Conservation (phyloP, 1,284 basidiomycete species). For the Ceratorhiza oryzae-sativae region DNA sequence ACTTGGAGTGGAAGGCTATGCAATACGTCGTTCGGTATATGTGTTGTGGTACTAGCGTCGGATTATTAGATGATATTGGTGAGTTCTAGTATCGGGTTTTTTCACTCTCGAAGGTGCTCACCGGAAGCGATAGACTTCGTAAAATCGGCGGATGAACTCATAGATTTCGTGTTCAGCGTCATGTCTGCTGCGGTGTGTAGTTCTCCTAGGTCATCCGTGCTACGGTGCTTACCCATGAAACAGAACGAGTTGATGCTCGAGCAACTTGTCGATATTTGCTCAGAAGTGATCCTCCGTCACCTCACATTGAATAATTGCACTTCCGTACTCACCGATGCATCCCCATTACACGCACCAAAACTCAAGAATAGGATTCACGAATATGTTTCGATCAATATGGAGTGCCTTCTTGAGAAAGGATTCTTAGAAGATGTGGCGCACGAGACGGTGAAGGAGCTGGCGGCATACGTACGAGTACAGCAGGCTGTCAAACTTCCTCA, state of each 20-base stretch:
- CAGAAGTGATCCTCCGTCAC: slow-evolving; percentile 72
- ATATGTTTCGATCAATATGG: slow-evolving; percentile 86
- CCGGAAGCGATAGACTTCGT: slow-evolving; percentile 61
- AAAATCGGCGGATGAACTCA: slow-evolving; percentile 72
- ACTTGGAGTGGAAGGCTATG: slow-evolving; percentile 80
- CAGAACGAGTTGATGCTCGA: slow-evolving; percentile 91
- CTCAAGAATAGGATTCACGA: slow-evolving; percentile 79
- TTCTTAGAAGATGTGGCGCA: slow-evolving; percentile 79
- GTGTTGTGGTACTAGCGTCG: slow-evolving; percentile 77
- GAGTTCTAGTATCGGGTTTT: slow-evolving; percentile 47
- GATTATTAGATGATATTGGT: slow-evolving; percentile 79
- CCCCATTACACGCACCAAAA: slow-evolving; percentile 75
- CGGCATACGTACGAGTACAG: slow-evolving; percentile 63
- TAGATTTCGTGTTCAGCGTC: slow-evolving; percentile 90
- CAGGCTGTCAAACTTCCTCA: slow-evolving; percentile 76
- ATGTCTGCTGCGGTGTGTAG: slow-evolving; percentile 79
- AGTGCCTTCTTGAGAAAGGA: slow-evolving; percentile 83
- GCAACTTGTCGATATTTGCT: slow-evolving; percentile 84
- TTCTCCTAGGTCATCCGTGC: background rate
- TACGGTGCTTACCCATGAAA: background rate
- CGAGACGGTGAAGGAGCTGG: slow-evolving; percentile 73
- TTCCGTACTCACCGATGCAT: slow-evolving; percentile 82
- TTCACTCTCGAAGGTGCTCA: background rate
- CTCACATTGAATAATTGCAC: slow-evolving; percentile 81
- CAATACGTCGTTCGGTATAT: slow-evolving; percentile 79